Conservation (phyloP, 495 filamentous ascomycete genomes). For the Bombardia bombarda region DNA sequence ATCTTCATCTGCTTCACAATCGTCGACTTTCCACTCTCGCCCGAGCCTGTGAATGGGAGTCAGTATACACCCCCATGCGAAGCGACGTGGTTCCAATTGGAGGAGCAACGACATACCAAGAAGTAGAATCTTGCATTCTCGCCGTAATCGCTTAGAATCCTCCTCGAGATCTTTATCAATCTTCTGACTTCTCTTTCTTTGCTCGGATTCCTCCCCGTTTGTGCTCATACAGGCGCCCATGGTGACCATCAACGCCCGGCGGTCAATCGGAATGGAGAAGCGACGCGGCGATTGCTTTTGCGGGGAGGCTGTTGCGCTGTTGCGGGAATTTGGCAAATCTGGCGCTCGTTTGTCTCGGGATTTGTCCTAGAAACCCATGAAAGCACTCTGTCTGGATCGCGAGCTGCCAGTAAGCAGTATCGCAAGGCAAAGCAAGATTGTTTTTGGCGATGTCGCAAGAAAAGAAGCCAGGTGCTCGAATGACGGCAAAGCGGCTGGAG, state of each 20-base stretch:
- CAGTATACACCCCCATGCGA: neutral
- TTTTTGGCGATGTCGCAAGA: too few species aligned
- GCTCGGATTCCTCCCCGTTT: constrained; percentile 71
- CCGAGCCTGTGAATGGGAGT: constrained; percentile 58
- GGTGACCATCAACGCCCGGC: constrained; percentile 29
- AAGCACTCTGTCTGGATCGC: too few species aligned
- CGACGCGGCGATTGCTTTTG: constrained; percentile 5
- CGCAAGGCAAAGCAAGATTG: too few species aligned
- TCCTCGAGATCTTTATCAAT: constrained; percentile 92
- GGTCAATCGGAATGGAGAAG: constrained; percentile 5
- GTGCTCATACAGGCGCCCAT: constrained; percentile 93
- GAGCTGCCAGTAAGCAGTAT: too few species aligned
- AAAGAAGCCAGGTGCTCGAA: too few species aligned
- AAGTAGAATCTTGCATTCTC: constrained; percentile 97
- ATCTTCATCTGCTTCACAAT: constrained; percentile 99
- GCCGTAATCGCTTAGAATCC: constrained; percentile 77
- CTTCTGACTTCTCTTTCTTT: constrained; percentile 86
- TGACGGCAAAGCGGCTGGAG: too few species aligned
- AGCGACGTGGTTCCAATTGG: neutral
- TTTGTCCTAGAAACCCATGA: constrained; percentile 19
- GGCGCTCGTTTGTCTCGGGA: constrained; percentile 11
- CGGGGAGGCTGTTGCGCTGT: neutral
- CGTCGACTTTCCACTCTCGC: constrained; percentile 97
- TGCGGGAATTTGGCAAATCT: constrained; percentile 3
- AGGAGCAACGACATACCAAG: constrained; percentile 55